Percentiles rank a stretch among this genome's conserved stretches.
These are phyloP conservation scores for Graphium sp. DNA, from an alignment of 2,329 filamentous ascomycete genomes.

Conservation along the genomic window DNA sequence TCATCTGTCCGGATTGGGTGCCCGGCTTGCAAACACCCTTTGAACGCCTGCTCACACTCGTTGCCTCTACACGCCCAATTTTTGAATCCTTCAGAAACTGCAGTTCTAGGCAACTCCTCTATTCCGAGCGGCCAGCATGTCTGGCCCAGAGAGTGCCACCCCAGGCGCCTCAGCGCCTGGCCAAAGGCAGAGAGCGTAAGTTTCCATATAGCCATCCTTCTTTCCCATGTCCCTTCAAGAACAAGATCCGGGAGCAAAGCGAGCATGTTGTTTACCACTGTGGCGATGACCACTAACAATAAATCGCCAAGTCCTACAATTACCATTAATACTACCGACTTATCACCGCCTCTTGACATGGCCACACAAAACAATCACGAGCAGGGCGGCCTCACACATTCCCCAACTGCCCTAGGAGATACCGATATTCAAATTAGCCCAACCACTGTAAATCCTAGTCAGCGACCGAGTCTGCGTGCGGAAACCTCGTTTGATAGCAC, in stretches of 20 bases:
- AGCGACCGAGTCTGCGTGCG: neutral
- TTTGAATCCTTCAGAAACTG: too few relatives aligned
- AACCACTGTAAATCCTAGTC: neutral
- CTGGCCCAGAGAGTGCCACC: neutral
- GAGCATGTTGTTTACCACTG: too few relatives aligned
- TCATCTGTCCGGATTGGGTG: too few relatives aligned
- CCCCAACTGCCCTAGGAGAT: too few relatives aligned
- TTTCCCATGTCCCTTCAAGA: neutral
- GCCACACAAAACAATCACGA: slow-evolving; percentile 13
- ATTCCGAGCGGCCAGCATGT: too few relatives aligned
- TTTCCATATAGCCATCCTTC: slow-evolving; percentile 7
- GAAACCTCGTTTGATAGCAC: slow-evolving; percentile 47
- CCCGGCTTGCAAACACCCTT: too few relatives aligned
- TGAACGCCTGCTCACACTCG: too few relatives aligned
- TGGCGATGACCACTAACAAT: slow-evolving; percentile 8
- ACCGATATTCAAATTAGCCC: slow-evolving; percentile 12
- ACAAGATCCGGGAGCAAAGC: too few relatives aligned
- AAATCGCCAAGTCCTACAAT: slow-evolving; percentile 27
- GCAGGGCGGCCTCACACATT: too few relatives aligned
- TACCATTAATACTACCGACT: slow-evolving; percentile 35
- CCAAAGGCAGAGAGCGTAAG: slow-evolving; percentile 20
- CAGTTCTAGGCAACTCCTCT: too few relatives aligned
- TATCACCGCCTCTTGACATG: too few relatives aligned
- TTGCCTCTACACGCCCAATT: too few relatives aligned
- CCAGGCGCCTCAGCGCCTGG: slow-evolving; percentile 4